Evolutionary conservation across 345 rosid species (phyloP), one percentile per base, ranked within the genome.

Genomic region (Euphorbia tirucalli): DNA sequence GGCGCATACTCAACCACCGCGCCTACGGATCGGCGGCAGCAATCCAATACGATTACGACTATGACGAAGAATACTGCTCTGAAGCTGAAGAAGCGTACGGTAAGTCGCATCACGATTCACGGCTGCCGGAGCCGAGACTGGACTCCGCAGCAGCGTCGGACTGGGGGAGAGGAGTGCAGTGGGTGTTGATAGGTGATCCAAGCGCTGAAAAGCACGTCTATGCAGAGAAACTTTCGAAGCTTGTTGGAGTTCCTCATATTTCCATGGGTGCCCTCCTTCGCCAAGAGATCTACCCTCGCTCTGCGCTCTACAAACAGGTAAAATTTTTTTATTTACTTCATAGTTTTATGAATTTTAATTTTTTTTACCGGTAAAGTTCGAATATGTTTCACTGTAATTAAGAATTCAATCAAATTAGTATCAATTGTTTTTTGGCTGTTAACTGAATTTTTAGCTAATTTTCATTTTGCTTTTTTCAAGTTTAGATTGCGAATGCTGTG

Each of bases 181-280:
- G 99, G 99, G 96, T 90, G 79, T 71, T 95, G 57, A 90, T 95
- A 62, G 98, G 98, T 2, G 93, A 86, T 15, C 90, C 91, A 2
- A 89, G 88, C 25, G 89, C 87, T 2, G 83, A 87, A 80, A 89
- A 89, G 56, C 91, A 84, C 74, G 83, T 83, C n/a, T 92, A 85
- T 70, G 98, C 98, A 0, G 89, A 86, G 76, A 84, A 78, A 79
- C 91, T 95, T 61, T 87, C 98, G n/a, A 83, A 83, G 66, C 96
- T 95, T 75, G 86, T 95, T 35, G 76, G 86, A 69, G 89, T 95
- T 77, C 97, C 99, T 70, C 96, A 88, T 81, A 92, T 95, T 80
- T 95, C 98, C 73, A 90, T 89, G 96, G 96, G 89, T 30, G 75
- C 93, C 24, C 93, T 95, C 69, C 83, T 92, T 43, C 86, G 93